A percentile compares a stretch with the other conserved stretches of the same genome.
phyloP scores from a whole-genome alignment of 306 rosid genomes.

The Canavalia gladiata region DNA sequence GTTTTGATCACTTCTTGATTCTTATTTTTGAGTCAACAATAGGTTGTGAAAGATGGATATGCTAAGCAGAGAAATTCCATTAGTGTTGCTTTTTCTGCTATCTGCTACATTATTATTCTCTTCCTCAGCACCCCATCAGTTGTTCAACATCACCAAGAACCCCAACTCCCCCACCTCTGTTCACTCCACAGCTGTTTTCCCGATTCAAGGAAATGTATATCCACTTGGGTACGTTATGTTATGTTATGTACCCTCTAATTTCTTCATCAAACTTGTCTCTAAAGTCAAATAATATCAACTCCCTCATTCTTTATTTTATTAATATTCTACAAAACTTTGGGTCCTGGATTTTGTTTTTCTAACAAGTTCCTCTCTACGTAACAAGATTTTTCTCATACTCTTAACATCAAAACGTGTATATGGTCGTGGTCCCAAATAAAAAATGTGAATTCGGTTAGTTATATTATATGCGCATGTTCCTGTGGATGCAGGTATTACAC shows the following conservation, averaged over 20 bases:
- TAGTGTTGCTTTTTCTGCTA: conserved; percentile 47
- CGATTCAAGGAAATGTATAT: conserved; percentile 73
- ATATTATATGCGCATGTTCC: neutral
- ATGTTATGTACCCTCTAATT: conserved; percentile 29
- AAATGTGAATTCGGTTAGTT: neutral
- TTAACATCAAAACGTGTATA: too few species aligned
- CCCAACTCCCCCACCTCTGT: neutral
- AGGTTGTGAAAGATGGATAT: conserved; percentile 10
- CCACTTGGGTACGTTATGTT: conserved; percentile 74
- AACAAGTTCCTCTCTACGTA: too few species aligned
- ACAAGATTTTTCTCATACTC: too few species aligned
- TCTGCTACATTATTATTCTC: conserved; percentile 44
- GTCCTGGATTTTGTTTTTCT: too few species aligned
- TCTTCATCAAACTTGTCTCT: neutral
- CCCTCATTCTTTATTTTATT: neutral
- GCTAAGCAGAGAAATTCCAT: conserved; percentile 34
- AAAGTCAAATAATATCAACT: neutral
- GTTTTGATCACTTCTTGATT: neutral
- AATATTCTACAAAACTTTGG: too few species aligned
- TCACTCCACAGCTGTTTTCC: conserved; percentile 54
- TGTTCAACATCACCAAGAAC: conserved; percentile 14
- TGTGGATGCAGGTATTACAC: conserved; percentile 60
- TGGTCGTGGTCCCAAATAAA: too few species aligned
- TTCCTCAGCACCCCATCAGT: conserved; percentile 55
- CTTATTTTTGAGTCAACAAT: neutral